These are phyloP conservation scores for Hymenoscyphus scutula DNA, from an alignment of 2,329 filamentous ascomycete species.

Conservation along the genomic window DNA sequence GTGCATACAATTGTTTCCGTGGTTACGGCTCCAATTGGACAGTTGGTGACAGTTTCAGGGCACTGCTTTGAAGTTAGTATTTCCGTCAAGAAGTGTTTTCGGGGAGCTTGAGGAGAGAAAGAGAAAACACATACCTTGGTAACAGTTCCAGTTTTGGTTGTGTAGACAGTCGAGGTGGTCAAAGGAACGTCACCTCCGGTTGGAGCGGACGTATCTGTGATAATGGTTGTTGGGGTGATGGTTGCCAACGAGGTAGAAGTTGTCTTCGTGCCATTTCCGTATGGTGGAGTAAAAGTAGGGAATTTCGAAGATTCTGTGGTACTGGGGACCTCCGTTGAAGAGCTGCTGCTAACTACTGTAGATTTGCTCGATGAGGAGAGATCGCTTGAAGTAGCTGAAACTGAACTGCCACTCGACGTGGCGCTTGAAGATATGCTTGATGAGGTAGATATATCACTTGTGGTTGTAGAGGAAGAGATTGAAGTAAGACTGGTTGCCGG, in stretches of 20 bases:
- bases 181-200: not conserved
- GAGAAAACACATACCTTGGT: too few species aligned
- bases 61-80: too few species aligned
- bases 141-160: conserved; percentile 42
- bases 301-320: not conserved
- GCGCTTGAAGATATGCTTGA: not conserved
- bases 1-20: conserved; percentile 36
- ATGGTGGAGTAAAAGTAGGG: conserved; percentile 10
- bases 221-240: not conserved
- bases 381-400: too few species aligned
- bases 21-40: conserved; percentile 32
- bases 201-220: not conserved
- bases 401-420: too few species aligned
- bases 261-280: not conserved
- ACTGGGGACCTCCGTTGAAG: too few species aligned
- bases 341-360: not conserved
- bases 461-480: not conserved
- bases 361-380: too few species aligned
- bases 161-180: conserved; percentile 45
- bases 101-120: too few species aligned
- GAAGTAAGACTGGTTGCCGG: not conserved
- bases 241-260: not conserved
- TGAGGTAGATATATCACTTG: not conserved
- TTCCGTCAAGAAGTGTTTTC: too few species aligned
- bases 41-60: conserved; percentile 32